Evolutionary conservation across 257 asterid genomes (phyloP).

Genomic region (Cinchona pubescens): DNA sequence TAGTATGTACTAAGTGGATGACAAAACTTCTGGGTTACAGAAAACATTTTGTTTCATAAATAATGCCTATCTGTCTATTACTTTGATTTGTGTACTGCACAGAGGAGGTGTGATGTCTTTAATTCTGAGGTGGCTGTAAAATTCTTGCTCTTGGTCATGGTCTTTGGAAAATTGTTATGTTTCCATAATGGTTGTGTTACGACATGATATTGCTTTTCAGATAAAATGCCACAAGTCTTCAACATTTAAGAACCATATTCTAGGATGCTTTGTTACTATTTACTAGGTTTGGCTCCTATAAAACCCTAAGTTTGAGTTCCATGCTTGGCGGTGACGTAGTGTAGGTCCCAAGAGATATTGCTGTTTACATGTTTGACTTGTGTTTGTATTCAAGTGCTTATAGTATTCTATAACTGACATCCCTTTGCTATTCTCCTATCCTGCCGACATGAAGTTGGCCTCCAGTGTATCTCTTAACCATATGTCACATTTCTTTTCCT

Average conservation of each 20-base stretch:
- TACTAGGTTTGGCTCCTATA: neutral
- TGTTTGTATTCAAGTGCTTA: neutral
- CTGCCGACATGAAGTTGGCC: neutral
- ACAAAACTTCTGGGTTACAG: neutral
- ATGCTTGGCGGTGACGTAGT: neutral
- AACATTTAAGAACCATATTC: neutral
- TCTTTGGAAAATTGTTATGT: neutral
- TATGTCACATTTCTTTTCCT: neutral
- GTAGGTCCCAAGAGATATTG: neutral
- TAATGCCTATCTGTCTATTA: neutral
- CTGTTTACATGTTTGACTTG: neutral
- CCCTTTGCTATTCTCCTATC: neutral
- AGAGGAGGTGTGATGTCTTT: no score
- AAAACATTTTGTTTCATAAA: no score
- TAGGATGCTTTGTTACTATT: neutral
- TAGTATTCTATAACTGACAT: neutral
- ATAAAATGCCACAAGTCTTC: neutral
- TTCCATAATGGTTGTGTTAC: neutral
- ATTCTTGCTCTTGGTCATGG: neutral
- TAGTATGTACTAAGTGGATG: neutral
- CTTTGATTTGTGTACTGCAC: neutral
- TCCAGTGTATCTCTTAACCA: neutral
- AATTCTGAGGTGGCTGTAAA: neutral
- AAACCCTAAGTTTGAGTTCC: neutral
- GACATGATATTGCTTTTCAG: neutral